Base-by-base conservation (phyloP, 2,329 filamentous ascomycete species). In the Macrophomina tecta region DNA sequence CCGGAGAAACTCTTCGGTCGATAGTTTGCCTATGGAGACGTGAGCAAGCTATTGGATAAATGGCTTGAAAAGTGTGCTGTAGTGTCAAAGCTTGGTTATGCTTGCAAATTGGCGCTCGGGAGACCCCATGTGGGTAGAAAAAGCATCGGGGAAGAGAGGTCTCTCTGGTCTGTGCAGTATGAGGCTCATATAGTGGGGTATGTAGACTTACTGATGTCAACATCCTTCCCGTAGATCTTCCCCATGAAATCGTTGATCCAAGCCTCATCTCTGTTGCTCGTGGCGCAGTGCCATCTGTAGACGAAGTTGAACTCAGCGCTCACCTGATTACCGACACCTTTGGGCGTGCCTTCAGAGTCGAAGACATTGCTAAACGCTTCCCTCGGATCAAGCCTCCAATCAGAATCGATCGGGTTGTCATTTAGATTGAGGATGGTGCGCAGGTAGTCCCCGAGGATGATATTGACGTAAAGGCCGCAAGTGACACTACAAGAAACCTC, bases 301-400 rank as follows among this genome's bases (percentile, higher is more conserved):
- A 90, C 89, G 9, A 94, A 83, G 74, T 93, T 94, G 82, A 94
- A 94, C 79, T 94, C 92, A 9, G 89, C 90, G 0, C 90, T 93
- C 6, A 93, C 90, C 69, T 89, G 87, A 73, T 93, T 94, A 64
- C 92, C 92, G 0, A 90, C 87, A 56, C 91, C 91, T 12, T 86
- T 84, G 56, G 90, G 86, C 0, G 89, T 86, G 1, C 86, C 86
- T 68, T 18, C 70, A 65, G 38, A 60, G 66, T 7, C 69, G 3
- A 61, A 61, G 40, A 61, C 56, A 30, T 46, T 46, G 28, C 14
- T 61, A 38, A 61, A 61, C 3, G 56, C 56, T 36, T 68, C 66
- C 36, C 91, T 84, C 2, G 91, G 91, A 73, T 93, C 90, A 40
- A 94, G 83, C 0, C 88, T 91, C 90, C 91, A 94, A 1, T 87